Conservation (phyloP, 1,284 basidiomycete species). For the Phaffia rhodozyma region DNA sequence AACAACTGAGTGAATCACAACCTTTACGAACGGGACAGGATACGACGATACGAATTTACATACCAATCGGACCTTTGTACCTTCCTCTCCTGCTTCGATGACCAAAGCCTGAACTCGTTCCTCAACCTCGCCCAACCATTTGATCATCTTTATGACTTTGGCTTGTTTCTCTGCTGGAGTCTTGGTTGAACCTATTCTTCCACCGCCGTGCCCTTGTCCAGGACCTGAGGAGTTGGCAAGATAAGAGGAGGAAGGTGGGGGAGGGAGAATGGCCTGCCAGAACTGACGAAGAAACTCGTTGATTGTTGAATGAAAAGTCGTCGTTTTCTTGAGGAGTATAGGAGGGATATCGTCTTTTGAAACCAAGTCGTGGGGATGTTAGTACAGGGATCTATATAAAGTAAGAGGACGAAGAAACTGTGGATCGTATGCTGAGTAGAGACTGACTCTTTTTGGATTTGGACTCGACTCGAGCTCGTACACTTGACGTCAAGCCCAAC, state of each 20-base stretch:
- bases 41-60: neutral
- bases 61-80: constrained; percentile 41
- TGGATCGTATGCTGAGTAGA: too few relatives aligned
- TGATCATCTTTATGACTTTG: constrained; percentile 73
- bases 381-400: neutral
- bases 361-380: neutral
- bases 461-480: constrained; percentile 52
- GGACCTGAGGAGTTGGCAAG: constrained; percentile 42
- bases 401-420: neutral
- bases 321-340: constrained; percentile 62
- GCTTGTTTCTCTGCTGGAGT: constrained; percentile 44
- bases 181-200: constrained; percentile 16
- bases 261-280: constrained; percentile 79
- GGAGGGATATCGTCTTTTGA: constrained; percentile 63
- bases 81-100: constrained; percentile 47
- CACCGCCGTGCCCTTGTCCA: constrained; percentile 32
- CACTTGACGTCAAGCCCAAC: constrained; percentile 62
- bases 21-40: neutral
- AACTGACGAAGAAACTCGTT: constrained; percentile 95
- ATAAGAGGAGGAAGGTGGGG: constrained; percentile 46
- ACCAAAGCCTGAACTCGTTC: constrained; percentile 70
- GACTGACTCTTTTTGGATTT: constrained; percentile 33
- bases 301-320: constrained; percentile 77
- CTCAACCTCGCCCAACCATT: constrained; percentile 60
- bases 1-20: neutral